phyloP scores from a whole-genome alignment of 768 basidiomycete genomes.

The Rhizopogon vulgaris region DNA sequence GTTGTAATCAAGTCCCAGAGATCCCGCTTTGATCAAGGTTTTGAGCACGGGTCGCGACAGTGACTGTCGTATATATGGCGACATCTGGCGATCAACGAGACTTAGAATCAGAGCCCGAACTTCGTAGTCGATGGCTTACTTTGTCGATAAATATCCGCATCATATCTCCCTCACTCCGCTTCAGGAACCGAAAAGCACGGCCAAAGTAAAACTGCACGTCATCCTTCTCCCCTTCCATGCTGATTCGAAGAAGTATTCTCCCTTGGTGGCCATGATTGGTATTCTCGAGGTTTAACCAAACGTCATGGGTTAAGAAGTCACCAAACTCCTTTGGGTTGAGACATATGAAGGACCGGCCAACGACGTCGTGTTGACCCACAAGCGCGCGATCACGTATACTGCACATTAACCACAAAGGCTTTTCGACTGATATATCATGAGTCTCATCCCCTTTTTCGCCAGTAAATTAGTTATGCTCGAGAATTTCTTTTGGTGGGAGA shows the following conservation, averaged over 20 bases:
- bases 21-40: constrained; percentile 61
- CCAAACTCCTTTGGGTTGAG: constrained; percentile 84
- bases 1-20: constrained; percentile 71
- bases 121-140: constrained; percentile 34
- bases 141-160: constrained; percentile 95
- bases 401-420: constrained; percentile 95
- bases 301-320: constrained; percentile 85
- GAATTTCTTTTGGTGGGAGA: constrained; percentile 4
- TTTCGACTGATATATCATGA: constrained; percentile 90
- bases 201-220: constrained; percentile 98
- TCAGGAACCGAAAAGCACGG: constrained; percentile 87
- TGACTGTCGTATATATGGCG: constrained; percentile 85
- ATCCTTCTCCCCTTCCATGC: constrained; percentile 99
- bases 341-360: constrained; percentile 88
- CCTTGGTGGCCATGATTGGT: constrained; percentile 43
- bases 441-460: constrained; percentile 82
- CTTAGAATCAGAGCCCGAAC: neutral
- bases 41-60: constrained; percentile 74
- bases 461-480: constrained; percentile 5
- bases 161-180: constrained; percentile 94
- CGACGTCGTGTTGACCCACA: constrained; percentile 87
- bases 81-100: constrained; percentile 55
- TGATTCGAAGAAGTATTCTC: constrained; percentile 79
- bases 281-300: constrained; percentile 88
- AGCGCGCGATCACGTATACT: constrained; percentile 88